These are phyloP conservation scores for Hymenoscyphus fraxineus DNA, from an alignment of 2,329 filamentous ascomycete species.

Conservation along the genomic window DNA sequence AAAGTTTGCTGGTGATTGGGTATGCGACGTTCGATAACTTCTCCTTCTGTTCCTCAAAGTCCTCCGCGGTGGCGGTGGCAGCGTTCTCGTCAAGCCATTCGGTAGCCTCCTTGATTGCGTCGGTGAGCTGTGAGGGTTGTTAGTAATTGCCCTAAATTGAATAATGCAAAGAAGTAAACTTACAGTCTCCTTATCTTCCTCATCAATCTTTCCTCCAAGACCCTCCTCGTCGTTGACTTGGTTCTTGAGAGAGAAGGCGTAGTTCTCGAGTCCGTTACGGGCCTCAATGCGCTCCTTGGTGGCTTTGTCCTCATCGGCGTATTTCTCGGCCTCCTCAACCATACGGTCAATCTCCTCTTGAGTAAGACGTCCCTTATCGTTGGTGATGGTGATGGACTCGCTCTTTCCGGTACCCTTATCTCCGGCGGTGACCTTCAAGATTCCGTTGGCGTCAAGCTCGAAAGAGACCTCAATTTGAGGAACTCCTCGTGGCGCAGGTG, in stretches of 20 bases:
- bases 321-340: conserved; percentile 97
- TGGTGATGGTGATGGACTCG: conserved; percentile 97
- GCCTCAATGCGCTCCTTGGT: conserved; percentile 95
- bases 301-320: conserved; percentile 98
- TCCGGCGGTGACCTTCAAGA: conserved; percentile 90
- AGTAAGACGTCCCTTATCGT: conserved; percentile 97
- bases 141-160: conserved; percentile 10
- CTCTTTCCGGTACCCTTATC: conserved; percentile 98
- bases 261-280: conserved; percentile 97
- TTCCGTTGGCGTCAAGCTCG: conserved; percentile 97
- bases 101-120: conserved; percentile 93
- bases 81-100: conserved; percentile 98
- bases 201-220: conserved; percentile 96
- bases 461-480: conserved; percentile 98
- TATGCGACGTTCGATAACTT: conserved; percentile 95
- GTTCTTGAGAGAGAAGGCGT: conserved; percentile 98
- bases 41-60: conserved; percentile 99
- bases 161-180: conserved; percentile 37
- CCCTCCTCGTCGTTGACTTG: conserved; percentile 96
- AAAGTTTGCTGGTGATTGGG: conserved; percentile 98
- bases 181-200: conserved; percentile 95
- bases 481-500: conserved; percentile 89
- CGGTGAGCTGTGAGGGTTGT: conserved; percentile 62
- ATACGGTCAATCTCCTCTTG: conserved; percentile 98
- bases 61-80: conserved; percentile 78